phyloP scores from a whole-genome alignment of 345 rosid species.

The Microthlaspi erraticum region DNA sequence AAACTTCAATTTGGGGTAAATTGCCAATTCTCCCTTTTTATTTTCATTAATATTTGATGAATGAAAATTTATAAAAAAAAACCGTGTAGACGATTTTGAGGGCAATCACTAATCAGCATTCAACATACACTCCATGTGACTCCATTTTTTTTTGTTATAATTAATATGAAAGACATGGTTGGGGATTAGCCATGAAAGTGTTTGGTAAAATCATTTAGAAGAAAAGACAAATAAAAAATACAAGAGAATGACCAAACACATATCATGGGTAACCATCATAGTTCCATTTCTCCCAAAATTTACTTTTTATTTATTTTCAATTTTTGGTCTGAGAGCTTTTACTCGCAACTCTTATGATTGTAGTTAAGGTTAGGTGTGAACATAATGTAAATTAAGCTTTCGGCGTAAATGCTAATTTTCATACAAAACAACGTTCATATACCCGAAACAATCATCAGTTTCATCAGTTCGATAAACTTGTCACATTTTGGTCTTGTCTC shows the following conservation, averaged over 20 bases:
- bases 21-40: too few relatives aligned
- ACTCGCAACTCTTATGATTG: conserved; percentile 25
- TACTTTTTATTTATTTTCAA: neutral
- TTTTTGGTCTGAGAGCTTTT: neutral
- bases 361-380: conserved; percentile 40
- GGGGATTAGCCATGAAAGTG: conserved; percentile 26
- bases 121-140: conserved; percentile 14
- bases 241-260: conserved; percentile 36
- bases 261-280: conserved; percentile 35
- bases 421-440: neutral
- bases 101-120: neutral
- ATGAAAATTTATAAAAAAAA: neutral
- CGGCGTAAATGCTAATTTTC: conserved; percentile 30
- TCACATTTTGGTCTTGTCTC: conserved; percentile 19
- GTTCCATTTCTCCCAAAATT: conserved; percentile 21
- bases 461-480: conserved; percentile 25
- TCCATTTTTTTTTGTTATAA: neutral
- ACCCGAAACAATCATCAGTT: conserved; percentile 14
- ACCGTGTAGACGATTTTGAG: neutral
- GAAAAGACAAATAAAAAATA: conserved; percentile 22
- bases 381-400: conserved; percentile 25
- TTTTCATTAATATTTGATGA: neutral
- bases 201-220: conserved; percentile 28
- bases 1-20: too few relatives aligned
- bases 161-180: conserved; percentile 2